A percentile compares a stretch with the other conserved stretches of the same genome.
These are phyloP conservation scores for Lasiosphaeria miniovina DNA, from an alignment of 495 filamentous ascomycete genomes.

Conservation along the genomic window DNA sequence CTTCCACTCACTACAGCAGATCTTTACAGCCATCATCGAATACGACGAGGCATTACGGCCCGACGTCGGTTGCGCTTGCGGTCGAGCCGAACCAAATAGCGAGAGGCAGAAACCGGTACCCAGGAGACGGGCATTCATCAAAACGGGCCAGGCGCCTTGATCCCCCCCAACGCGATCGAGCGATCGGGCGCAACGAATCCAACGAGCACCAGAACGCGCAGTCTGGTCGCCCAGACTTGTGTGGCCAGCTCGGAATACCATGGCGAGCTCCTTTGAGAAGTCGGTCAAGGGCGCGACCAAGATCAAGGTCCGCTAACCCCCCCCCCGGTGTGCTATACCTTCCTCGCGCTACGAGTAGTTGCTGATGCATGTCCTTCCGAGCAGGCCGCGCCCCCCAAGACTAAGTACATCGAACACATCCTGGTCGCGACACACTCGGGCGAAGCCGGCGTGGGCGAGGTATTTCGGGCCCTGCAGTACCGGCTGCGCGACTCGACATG, in stretches of 20 bases:
- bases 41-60: not conserved
- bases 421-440: constrained; percentile 92
- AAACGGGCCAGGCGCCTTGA: not conserved
- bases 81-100: not conserved
- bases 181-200: not conserved
- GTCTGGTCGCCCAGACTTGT: constrained; percentile 8
- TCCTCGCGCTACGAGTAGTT: not conserved
- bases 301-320: constrained; percentile 67
- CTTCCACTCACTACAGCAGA: not conserved
- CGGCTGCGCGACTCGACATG: constrained; percentile 93
- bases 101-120: too few species aligned
- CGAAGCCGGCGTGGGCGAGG: constrained; percentile 92
- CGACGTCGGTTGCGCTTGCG: not conserved
- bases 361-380: constrained; percentile 73
- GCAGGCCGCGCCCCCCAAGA: constrained; percentile 92
- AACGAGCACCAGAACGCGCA: not conserved
- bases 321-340: not conserved
- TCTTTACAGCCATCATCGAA: not conserved
- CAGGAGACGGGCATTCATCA: too few species aligned
- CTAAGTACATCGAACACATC: constrained; percentile 99
- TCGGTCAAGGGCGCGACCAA: constrained; percentile 92
- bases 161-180: not conserved
- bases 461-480: constrained; percentile 87
- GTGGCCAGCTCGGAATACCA: constrained; percentile 35
- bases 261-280: constrained; percentile 85